Conservation (phyloP, 169 alveolate genomes). For the Babesia divergens region DNA sequence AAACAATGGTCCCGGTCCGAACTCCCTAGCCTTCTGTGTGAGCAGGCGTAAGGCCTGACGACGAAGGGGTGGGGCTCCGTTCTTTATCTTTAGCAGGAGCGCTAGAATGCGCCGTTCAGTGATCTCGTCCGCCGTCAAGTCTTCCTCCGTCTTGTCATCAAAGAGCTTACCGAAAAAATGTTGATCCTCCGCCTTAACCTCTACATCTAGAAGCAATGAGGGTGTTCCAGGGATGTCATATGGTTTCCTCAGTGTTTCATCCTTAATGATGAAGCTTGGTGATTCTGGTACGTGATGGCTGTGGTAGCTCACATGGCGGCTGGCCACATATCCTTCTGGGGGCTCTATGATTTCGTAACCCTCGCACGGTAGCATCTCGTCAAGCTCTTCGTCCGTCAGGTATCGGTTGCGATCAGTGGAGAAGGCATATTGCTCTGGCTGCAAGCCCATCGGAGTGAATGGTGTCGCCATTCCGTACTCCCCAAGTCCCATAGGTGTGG, state of each 20-base stretch:
- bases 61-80: constrained; percentile 98
- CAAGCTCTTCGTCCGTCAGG: constrained; percentile 95
- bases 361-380: constrained; percentile 88
- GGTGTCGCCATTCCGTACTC: constrained; percentile 55
- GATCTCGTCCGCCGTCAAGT: constrained; percentile 90
- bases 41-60: constrained; percentile 92
- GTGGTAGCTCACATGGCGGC: constrained; percentile 63
- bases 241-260: constrained; percentile 64
- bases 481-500: constrained; percentile 74
- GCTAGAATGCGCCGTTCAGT: constrained; percentile 94
- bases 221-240: constrained; percentile 64
- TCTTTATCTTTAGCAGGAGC: constrained; percentile 93
- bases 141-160: constrained; percentile 89
- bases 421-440: constrained; percentile 55
- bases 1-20: constrained; percentile 96
- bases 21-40: constrained; percentile 95
- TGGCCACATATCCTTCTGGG: constrained; percentile 84
- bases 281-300: constrained; percentile 59
- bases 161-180: constrained; percentile 84
- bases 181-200: constrained; percentile 90
- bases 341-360: constrained; percentile 89
- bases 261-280: constrained; percentile 80
- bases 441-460: constrained; percentile 54
- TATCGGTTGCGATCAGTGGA: constrained; percentile 66
- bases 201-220: constrained; percentile 74